These are phyloP conservation scores for Taphrina confusa DNA, from an alignment of 1,139 yeast genomes.

Conservation along the genomic window DNA sequence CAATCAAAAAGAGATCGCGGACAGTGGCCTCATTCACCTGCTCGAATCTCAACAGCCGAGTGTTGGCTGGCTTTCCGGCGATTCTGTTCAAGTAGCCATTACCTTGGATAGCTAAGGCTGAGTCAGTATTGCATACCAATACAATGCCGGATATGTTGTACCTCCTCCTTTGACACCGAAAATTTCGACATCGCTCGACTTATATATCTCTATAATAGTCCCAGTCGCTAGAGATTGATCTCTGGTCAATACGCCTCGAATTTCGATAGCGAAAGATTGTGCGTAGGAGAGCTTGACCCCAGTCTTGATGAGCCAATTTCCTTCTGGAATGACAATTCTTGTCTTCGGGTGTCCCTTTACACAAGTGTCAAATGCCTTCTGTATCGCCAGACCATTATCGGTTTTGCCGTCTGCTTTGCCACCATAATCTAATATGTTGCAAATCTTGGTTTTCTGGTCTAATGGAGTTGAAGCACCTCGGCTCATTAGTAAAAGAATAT, in stretches of 20 bases:
- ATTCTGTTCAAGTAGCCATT: constrained; percentile 8
- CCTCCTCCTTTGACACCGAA: constrained; percentile 2
- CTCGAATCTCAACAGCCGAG: constrained; percentile 3
- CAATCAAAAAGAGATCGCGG: constrained; percentile 6
- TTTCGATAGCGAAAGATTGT: neutral
- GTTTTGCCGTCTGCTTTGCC: neutral
- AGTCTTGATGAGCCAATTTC: neutral
- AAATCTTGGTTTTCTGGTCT: constrained; percentile 3
- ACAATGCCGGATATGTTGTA: too few relatives aligned
- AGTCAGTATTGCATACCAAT: neutral
- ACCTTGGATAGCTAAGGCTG: constrained; percentile 1
- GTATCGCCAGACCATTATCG: neutral
- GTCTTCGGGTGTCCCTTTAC: neutral
- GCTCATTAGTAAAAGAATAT: too few relatives aligned
- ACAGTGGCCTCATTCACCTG: constrained; percentile 7
- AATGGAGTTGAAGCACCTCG: constrained; percentile 8
- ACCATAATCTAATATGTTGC: constrained; percentile 3
- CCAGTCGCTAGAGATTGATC: neutral
- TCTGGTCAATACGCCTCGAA: neutral
- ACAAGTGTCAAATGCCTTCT: neutral
- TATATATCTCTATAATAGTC: neutral
- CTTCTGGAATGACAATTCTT: neutral
- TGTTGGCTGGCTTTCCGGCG: neutral
- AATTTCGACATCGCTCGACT: constrained; percentile 4
- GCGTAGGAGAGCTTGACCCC: neutral